phyloP scores from a whole-genome alignment of 371 early-diverging fungal species.

The Saksenaea oblongispora region DNA sequence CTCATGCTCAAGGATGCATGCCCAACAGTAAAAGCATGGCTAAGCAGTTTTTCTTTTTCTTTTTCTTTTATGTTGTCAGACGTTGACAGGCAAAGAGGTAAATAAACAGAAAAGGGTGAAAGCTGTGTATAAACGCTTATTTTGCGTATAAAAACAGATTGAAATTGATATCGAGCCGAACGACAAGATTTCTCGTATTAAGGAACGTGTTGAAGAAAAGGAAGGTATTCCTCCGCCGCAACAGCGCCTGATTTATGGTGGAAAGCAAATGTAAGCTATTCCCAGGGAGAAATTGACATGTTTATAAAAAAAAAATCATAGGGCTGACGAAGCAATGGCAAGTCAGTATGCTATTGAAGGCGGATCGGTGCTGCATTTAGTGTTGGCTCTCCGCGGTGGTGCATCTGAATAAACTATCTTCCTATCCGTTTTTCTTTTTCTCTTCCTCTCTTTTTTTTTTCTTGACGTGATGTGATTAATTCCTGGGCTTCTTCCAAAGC shows the following conservation, averaged over 20 bases:
- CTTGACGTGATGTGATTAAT: not conserved
- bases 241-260: constrained; percentile 93
- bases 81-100: constrained; percentile 94
- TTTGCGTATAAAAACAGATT: constrained; percentile 60
- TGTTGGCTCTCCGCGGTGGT: constrained; percentile 98
- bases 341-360: constrained; percentile 79
- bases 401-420: constrained; percentile 10
- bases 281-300: too few species aligned
- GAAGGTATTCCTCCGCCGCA: constrained; percentile 97
- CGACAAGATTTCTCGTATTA: constrained; percentile 90
- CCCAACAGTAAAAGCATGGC: not conserved
- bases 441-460: not conserved
- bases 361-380: constrained; percentile 95
- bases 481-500: constrained; percentile 45
- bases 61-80: constrained; percentile 58
- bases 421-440: not conserved
- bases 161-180: constrained; percentile 90
- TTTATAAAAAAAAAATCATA: constrained; percentile 20
- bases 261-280: constrained; percentile 92
- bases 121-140: not conserved
- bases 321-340: constrained; percentile 88
- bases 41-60: constrained; percentile 3
- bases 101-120: not conserved
- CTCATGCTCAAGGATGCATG: not conserved
- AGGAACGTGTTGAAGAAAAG: constrained; percentile 94